phyloP scores from a whole-genome alignment of 176 grass and related monocot species.

The Alopecurus myosuroides region DNA sequence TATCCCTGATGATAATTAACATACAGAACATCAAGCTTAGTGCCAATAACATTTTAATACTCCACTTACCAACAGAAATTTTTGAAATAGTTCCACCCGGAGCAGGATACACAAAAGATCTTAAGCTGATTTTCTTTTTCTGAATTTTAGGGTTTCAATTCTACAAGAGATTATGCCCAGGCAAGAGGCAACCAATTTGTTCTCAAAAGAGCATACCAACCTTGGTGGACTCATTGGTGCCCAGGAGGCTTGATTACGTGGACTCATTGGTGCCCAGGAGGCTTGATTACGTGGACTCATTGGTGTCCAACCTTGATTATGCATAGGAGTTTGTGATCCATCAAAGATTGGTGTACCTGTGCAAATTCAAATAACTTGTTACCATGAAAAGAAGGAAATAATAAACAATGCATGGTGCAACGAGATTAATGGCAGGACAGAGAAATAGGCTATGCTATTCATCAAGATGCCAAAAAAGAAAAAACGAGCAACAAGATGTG shows the following conservation, averaged over 20 bases:
- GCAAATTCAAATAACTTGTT: constrained; percentile 15
- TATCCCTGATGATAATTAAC: constrained; percentile 44
- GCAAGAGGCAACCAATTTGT: constrained; percentile 16
- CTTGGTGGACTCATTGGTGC: constrained; percentile 76
- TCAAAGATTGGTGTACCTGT: constrained; percentile 73
- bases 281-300: constrained; percentile 60
- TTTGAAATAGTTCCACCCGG: neutral
- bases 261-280: constrained; percentile 79
- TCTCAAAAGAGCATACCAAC: constrained; percentile 22
- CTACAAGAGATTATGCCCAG: neutral
- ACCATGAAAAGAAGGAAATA: neutral
- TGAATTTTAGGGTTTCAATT: neutral
- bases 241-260: constrained; percentile 52
- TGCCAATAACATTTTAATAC: neutral
- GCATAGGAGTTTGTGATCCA: constrained; percentile 69
- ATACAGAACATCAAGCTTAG: constrained; percentile 9
- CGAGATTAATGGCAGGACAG: neutral
- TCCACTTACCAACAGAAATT: neutral
- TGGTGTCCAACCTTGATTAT: constrained; percentile 60
- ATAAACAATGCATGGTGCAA: neutral
- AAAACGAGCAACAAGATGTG: neutral
- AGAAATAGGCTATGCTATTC: neutral
- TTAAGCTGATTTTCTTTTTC: neutral
- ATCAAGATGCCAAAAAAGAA: neutral
- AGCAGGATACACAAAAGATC: neutral